Percentiles rank a stretch among this genome's conserved stretches.
Conservation (phyloP, 345 rosid genomes). For the Gossypium raimondii region DNA sequence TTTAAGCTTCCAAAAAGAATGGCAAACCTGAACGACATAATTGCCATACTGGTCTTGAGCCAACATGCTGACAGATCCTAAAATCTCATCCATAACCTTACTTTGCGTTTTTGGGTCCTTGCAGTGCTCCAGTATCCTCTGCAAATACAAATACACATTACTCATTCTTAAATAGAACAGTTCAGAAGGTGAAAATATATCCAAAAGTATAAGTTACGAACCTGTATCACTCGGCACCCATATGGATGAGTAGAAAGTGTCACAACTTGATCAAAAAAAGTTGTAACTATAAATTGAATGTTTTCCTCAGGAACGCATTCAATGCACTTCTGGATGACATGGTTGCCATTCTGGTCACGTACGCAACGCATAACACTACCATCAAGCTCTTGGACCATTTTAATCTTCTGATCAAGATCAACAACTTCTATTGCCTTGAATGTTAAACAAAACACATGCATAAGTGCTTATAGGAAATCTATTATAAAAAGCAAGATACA, state of each 20-base stretch:
- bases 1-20: background rate
- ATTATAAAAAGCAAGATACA: background rate
- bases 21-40: constrained; percentile 94
- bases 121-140: constrained; percentile 96
- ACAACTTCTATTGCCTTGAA: constrained; percentile 58
- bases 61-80: constrained; percentile 77
- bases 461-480: background rate
- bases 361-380: constrained; percentile 60
- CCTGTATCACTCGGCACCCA: constrained; percentile 73
- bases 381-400: constrained; percentile 61
- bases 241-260: constrained; percentile 60
- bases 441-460: constrained; percentile 15
- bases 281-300: constrained; percentile 44
- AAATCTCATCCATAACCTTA: constrained; percentile 84
- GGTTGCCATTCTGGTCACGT: constrained; percentile 71
- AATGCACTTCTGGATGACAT: constrained; percentile 65
- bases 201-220: background rate
- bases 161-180: background rate
- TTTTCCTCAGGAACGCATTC: constrained; percentile 59
- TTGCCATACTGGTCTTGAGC: constrained; percentile 98
- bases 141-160: constrained; percentile 13
- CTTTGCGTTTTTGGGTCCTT: constrained; percentile 63
- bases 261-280: constrained; percentile 53
- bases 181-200: background rate
- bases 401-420: constrained; percentile 57